Base-by-base conservation (phyloP, 164 flowering plant genomes). In the Sextonia rubra region DNA sequence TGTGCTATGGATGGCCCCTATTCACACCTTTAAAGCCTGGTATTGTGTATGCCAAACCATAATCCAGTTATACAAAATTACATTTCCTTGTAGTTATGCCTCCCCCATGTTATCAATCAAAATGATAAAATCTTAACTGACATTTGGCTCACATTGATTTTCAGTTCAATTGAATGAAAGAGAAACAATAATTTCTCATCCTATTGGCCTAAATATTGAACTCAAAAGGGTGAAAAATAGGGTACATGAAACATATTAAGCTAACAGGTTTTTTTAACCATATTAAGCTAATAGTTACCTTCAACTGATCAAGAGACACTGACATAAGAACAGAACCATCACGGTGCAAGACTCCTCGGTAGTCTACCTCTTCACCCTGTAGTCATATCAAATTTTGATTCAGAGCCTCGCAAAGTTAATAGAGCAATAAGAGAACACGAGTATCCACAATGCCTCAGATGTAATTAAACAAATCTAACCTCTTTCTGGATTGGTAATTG, bases 251-350 rank as follows among this genome's bases (percentile, higher is more conserved):
- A 27, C 27, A 52, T 52, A 52, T 64, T 17, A 64, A 64, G 17
- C 20, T 12, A 5, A 27, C 1, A 37, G 11, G 5, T n/a, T n/a
- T n/a, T n/a, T n/a, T n/a, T n/a, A n/a, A n/a, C n/a, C 27, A 52
- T 52, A 52, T 64, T 17, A 64, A 64, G 17, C 20, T 12, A 5
- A 27, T 8, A 27, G 26, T 74, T 74, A 94, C 99, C 95, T 94
- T 94, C 77, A 94, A 80, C 80, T 91, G 94, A 75, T 94, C 85
- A 71, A 88, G 77, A 73, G 99, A 82, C 47, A 94, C 93, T 32
- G 94, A 81, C 97, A 94, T 89, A 77, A 94, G 88, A 77, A 94
- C 99, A 78, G 99, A 94, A 60, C 99, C 97, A 87, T 94, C 99
- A 73, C 99, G 97, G 77, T 94, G 99, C 64, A 94, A 87, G 64